Base-by-base conservation (phyloP, 352 stramenopile genomes). In the Pythium utonaiense region DNA sequence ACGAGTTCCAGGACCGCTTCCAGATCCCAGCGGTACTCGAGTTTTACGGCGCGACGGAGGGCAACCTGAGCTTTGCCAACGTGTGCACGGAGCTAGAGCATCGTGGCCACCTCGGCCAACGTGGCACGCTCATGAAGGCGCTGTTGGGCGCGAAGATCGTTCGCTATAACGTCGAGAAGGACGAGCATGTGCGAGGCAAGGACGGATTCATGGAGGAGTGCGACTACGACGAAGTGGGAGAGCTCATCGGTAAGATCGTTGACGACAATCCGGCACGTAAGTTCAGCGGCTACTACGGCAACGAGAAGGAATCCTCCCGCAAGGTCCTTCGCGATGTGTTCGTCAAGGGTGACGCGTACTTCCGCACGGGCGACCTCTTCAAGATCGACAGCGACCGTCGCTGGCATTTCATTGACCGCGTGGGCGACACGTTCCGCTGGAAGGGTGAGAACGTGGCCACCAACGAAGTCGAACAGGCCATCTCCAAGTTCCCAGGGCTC, bases 381-480 rank as follows among this genome's bases (percentile, higher is more conserved):
- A 75, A 77, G 34, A 73, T 87, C 40, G 89, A 98, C 55, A 57
- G 67, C 27, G 63, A 76, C 8, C 72, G 79, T 5, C 89, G 79
- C 67, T 93, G 89, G 75, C 91, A 95, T 64, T 98, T 96, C 52
- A 72, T 95, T 3, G 93, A 98, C 55, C 84, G 93, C 17, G 79
- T 97, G 14, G 92, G 92, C 22, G 92, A 98, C 59, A 98, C 91
- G 17, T 98, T 97, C 65, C 80, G 92, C 14, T 98, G 91, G 89
- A 98, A 98, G 53, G 92, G 92, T 21, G 91, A 98, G 59, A 98
- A 97, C 59, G 88, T 97, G 16, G 83, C 86, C 31, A 97, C 91
- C 3, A 95, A 86, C 48, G 89, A 98, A 63, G 89, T 98, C 10
- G 74, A 80, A 1, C 75, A 95, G 34, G 83, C 83, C 3, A 66